Percentiles rank a stretch among this genome's conserved stretches.
Evolutionary conservation across 2,329 filamentous ascomycete species (phyloP).

Genomic region (Ampelomyces quisqualis): DNA sequence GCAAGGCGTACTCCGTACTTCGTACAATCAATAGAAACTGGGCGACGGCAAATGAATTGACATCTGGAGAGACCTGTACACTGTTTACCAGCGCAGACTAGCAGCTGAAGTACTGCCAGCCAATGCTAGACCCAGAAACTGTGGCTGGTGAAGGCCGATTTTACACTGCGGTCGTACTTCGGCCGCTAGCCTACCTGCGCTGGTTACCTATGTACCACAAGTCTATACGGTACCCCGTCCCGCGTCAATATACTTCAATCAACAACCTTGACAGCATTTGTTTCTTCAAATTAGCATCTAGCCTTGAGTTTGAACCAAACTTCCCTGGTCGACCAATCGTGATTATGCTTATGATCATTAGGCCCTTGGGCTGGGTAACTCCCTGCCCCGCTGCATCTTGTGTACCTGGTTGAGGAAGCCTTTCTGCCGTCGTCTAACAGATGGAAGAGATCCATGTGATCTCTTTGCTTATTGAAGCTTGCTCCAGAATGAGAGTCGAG

Average conservation of each 20-base stretch:
- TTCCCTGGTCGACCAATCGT: slow-evolving; percentile 28
- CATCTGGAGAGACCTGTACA: too few relatives aligned
- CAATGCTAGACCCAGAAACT: too few relatives aligned
- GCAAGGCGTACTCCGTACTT: slow-evolving; percentile 16
- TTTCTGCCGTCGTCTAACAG: slow-evolving; percentile 15
- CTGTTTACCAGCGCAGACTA: too few relatives aligned
- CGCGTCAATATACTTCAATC: slow-evolving; percentile 44
- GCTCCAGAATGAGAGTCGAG: slow-evolving; percentile 15
- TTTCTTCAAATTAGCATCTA: slow-evolving; percentile 34
- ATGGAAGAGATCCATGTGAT: slow-evolving; percentile 20
- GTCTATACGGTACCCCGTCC: slow-evolving; percentile 35
- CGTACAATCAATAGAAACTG: too few relatives aligned
- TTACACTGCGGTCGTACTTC: too few relatives aligned
- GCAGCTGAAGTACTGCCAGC: too few relatives aligned
- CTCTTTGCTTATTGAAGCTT: slow-evolving; percentile 23
- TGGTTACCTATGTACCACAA: too few relatives aligned
- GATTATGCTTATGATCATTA: slow-evolving; percentile 28
- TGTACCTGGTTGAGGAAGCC: slow-evolving; percentile 34
- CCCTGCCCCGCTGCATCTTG: slow-evolving; percentile 14
- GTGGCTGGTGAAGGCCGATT: too few relatives aligned
- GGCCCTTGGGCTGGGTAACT: slow-evolving; percentile 20
- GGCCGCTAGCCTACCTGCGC: too few relatives aligned
- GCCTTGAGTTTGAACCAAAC: slow-evolving; percentile 28
- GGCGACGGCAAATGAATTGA: slow-evolving; percentile 32
- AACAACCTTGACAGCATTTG: slow-evolving; percentile 24